Conservation (phyloP, 2,329 filamentous ascomycete species). For the Calonectria henricotiae region DNA sequence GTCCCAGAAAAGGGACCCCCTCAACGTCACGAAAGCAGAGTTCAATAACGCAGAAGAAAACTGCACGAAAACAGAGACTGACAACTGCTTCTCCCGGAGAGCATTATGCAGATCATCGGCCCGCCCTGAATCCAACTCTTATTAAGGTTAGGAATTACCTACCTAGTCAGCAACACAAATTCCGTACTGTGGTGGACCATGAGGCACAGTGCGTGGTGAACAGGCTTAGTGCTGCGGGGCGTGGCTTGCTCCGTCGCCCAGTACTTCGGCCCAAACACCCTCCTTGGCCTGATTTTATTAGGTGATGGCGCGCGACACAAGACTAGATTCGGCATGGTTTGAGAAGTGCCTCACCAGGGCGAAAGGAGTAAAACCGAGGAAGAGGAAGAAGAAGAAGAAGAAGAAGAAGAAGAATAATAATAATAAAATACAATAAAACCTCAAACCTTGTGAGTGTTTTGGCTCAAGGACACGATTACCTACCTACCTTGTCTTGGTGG, state of each 20-base stretch:
- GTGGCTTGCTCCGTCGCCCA: conserved; percentile 1
- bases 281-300: not conserved
- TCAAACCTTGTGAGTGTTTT: conserved; percentile 20
- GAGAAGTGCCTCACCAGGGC: conserved; percentile 15
- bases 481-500: not conserved
- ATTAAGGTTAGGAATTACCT: conserved; percentile 30
- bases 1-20: not conserved
- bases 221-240: conserved; percentile 20
- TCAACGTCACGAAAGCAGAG: conserved; percentile 9
- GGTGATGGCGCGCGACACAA: conserved; percentile 13
- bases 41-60: conserved; percentile 5
- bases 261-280: not conserved
- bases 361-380: not conserved
- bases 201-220: conserved; percentile 29
- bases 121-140: conserved; percentile 16
- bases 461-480: conserved; percentile 10
- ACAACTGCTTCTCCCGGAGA: conserved; percentile 9
- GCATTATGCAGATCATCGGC: conserved; percentile 14
- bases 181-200: conserved; percentile 17
- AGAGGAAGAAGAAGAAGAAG: too few relatives aligned
- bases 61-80: conserved; percentile 15
- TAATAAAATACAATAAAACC: too few relatives aligned
- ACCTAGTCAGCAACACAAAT: not conserved
- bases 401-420: too few relatives aligned
- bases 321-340: conserved; percentile 20